Evolutionary conservation across 176 grass and related monocot species (phyloP).

Genomic region (Leersia perrieri): DNA sequence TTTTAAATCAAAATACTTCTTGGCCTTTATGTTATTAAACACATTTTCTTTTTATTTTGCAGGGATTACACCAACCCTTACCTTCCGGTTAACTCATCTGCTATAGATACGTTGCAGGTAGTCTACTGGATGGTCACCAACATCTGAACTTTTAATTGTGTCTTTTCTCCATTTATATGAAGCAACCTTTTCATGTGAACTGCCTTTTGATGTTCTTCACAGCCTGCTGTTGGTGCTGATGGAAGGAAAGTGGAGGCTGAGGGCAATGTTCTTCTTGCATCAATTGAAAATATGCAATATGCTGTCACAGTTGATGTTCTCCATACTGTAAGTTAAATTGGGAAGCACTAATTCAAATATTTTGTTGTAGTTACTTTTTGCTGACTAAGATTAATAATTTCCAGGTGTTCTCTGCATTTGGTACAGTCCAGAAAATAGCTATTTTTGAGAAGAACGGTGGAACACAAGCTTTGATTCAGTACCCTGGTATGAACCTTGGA

Average conservation of each 20-base stretch:
- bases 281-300: constrained; percentile 97
- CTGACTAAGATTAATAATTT: constrained; percentile 37
- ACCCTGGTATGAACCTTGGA: constrained; percentile 60
- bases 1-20: constrained; percentile 1
- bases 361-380: background rate
- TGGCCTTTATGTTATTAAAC: background rate
- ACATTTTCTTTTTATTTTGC: constrained; percentile 29
- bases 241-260: constrained; percentile 77
- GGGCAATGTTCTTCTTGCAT: constrained; percentile 94
- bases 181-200: constrained; percentile 3
- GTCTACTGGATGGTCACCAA: constrained; percentile 19
- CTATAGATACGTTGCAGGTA: constrained; percentile 80
- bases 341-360: background rate
- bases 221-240: constrained; percentile 72
- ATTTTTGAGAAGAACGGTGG: constrained; percentile 96
- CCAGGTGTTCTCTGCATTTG: constrained; percentile 93
- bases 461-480: constrained; percentile 93
- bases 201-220: constrained; percentile 29
- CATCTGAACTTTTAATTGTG: constrained; percentile 20
- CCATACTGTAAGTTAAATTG: constrained; percentile 65
- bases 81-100: constrained; percentile 89
- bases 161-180: constrained; percentile 33
- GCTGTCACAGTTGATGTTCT: constrained; percentile 88
- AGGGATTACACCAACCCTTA: constrained; percentile 99
- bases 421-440: constrained; percentile 92